Conservation (phyloP, 306 rosid species). For the Amphicarpaea edgeworthii region DNA sequence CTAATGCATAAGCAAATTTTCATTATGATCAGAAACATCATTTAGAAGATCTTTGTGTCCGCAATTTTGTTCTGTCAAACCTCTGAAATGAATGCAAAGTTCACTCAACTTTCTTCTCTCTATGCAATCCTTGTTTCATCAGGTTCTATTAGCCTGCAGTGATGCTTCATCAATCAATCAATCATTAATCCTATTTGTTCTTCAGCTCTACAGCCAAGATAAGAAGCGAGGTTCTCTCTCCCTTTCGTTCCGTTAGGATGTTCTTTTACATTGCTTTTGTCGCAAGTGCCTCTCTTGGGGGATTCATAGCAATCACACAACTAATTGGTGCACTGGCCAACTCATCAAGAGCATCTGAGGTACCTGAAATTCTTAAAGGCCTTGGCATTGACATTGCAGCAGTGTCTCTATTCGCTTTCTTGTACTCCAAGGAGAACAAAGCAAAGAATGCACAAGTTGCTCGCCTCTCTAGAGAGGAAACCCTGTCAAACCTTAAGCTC, state of each 20-base stretch:
- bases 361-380: conserved; percentile 66
- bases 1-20: too few relatives aligned
- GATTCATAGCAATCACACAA: conserved; percentile 74
- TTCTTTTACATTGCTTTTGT: conserved; percentile 77
- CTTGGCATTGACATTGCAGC: conserved; percentile 91
- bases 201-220: conserved; percentile 89
- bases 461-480: conserved; percentile 87
- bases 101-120: conserved; percentile 33
- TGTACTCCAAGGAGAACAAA: conserved; percentile 77
- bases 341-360: conserved; percentile 66
- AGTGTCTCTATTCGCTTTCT: conserved; percentile 74
- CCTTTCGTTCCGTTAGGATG: conserved; percentile 88
- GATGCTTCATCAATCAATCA: conserved; percentile 57
- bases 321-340: conserved; percentile 76
- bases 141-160: conserved; percentile 61
- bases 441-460: conserved; percentile 82
- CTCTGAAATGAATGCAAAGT: conserved; percentile 42
- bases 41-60: background rate
- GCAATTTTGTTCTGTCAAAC: conserved; percentile 23
- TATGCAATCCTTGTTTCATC: conserved; percentile 53
- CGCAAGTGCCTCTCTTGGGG: conserved; percentile 80
- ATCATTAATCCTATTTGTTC: conserved; percentile 57
- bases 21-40: background rate
- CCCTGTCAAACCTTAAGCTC: conserved; percentile 81
- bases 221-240: conserved; percentile 85